Percentiles rank a stretch among this genome's conserved stretches.
Evolutionary conservation across 257 asterid species (phyloP).

Genomic region (Nicotiana benthamiana): DNA sequence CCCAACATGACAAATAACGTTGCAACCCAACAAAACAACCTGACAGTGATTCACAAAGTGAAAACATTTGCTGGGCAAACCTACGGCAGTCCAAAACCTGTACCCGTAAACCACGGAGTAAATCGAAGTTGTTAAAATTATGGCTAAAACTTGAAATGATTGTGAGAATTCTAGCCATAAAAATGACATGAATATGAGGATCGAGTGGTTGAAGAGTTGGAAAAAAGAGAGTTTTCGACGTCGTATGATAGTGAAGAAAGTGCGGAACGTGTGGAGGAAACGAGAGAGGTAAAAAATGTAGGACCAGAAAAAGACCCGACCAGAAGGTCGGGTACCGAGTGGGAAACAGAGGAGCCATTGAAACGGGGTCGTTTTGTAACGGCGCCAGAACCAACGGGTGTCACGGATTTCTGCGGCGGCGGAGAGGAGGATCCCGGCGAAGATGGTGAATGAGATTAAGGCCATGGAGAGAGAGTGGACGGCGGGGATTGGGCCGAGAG

Average conservation of each 20-base stretch:
- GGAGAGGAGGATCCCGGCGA: constrained; percentile 70
- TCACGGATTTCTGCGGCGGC: constrained; percentile 79
- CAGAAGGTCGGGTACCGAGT: constrained; percentile 79
- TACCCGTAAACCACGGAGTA: constrained; percentile 80
- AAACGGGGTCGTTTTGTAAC: constrained; percentile 54
- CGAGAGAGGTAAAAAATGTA: constrained; percentile 72
- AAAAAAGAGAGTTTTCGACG: constrained; percentile 41
- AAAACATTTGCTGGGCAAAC: constrained; percentile 56
- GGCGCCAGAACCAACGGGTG: constrained; percentile 75
- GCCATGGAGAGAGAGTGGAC: constrained; percentile 72
- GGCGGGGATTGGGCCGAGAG: constrained; percentile 74
- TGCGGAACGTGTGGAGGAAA: constrained; percentile 58
- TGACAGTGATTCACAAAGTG: constrained; percentile 77
- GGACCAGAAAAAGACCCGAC: constrained; percentile 94
- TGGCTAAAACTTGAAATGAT: constrained; percentile 66
- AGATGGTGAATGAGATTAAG: constrained; percentile 56
- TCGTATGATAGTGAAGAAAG: constrained; percentile 35
- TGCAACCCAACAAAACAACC: constrained; percentile 45
- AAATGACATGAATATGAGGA: constrained; percentile 54
- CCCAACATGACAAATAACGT: constrained; percentile 63
- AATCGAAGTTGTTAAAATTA: constrained; percentile 39
- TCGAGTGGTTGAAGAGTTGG: constrained; percentile 54
- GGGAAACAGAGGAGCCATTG: constrained; percentile 91
- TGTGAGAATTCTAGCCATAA: constrained; percentile 89
- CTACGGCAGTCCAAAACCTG: constrained; percentile 83